These are phyloP conservation scores for Penicillium verhagenii DNA, from an alignment of 495 filamentous ascomycete genomes.

Conservation along the genomic window DNA sequence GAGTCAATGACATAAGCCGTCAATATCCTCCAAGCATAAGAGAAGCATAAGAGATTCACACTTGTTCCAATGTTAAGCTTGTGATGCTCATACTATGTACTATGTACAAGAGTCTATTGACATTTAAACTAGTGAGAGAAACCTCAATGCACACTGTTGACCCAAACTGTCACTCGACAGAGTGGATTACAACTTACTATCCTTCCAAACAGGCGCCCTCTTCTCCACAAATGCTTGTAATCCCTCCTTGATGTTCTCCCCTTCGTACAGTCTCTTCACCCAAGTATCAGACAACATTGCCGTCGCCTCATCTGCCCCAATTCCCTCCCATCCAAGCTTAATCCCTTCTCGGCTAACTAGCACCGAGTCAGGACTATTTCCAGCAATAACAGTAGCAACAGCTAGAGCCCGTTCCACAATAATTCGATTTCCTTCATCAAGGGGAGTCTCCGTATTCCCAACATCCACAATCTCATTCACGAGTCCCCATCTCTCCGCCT, in stretches of 20 bases:
- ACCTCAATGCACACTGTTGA: too few relatives aligned
- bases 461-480: slow-evolving; percentile 63
- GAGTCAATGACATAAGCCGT: too few relatives aligned
- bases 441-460: background rate
- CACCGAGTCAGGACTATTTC: slow-evolving; percentile 72
- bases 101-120: too few relatives aligned
- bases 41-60: too few relatives aligned
- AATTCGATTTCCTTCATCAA: slow-evolving; percentile 41
- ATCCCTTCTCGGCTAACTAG: slow-evolving; percentile 69
- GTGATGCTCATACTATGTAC: too few relatives aligned
- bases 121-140: too few relatives aligned
- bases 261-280: slow-evolving; percentile 60
- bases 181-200: slow-evolving; percentile 64
- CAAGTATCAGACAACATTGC: slow-evolving; percentile 55
- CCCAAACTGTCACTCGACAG: too few relatives aligned
- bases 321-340: slow-evolving; percentile 67
- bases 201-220: slow-evolving; percentile 70
- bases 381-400: slow-evolving; percentile 41
- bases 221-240: slow-evolving; percentile 80
- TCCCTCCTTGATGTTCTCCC: slow-evolving; percentile 81
- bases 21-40: too few relatives aligned
- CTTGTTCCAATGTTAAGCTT: too few relatives aligned
- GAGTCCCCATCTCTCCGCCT: slow-evolving; percentile 68
- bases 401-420: slow-evolving; percentile 52
- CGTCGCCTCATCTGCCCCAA: slow-evolving; percentile 65